Conservation (phyloP, 2,329 filamentous ascomycete species). For the Penicillium sp. region DNA sequence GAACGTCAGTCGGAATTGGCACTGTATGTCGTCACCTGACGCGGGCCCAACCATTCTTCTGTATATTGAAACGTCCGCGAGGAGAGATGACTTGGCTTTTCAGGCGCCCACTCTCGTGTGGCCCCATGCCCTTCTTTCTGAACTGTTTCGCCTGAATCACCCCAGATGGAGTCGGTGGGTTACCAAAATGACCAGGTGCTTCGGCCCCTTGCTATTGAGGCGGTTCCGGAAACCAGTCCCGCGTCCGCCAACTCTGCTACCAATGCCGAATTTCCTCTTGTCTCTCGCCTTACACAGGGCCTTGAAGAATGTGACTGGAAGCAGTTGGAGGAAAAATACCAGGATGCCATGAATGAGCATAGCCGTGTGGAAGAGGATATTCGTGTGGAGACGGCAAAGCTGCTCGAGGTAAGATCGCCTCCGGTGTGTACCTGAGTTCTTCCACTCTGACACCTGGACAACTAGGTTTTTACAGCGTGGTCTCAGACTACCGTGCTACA, state of each 20-base stretch:
- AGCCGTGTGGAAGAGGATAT: constrained; percentile 64
- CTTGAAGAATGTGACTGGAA: constrained; percentile 70
- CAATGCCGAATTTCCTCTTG: constrained; percentile 14
- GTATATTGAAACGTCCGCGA: constrained; percentile 1
- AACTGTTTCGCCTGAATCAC: not conserved
- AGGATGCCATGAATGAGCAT: constrained; percentile 62
- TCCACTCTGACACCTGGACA: not conserved
- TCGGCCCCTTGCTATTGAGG: not conserved
- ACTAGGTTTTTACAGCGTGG: constrained; percentile 79
- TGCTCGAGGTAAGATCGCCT: constrained; percentile 57
- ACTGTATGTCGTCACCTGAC: constrained; percentile 26
- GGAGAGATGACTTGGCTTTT: not conserved
- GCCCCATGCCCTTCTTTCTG: not conserved
- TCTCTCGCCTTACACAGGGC: constrained; percentile 45
- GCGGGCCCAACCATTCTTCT: constrained; percentile 1
- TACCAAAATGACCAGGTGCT: not conserved
- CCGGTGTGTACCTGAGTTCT: not conserved
- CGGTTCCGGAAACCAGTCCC: not conserved
- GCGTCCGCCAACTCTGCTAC: not conserved
- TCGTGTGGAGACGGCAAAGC: constrained; percentile 62
- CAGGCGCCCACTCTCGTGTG: not conserved
- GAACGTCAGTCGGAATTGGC: constrained; percentile 6
- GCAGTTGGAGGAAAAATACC: constrained; percentile 69
- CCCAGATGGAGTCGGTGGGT: not conserved
- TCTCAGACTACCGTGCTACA: constrained; percentile 67